A percentile compares a stretch with the other conserved stretches of the same genome.
These are phyloP conservation scores for Yamadazyma philogaea DNA, from an alignment of 805 yeast species.

Conservation along the genomic window DNA sequence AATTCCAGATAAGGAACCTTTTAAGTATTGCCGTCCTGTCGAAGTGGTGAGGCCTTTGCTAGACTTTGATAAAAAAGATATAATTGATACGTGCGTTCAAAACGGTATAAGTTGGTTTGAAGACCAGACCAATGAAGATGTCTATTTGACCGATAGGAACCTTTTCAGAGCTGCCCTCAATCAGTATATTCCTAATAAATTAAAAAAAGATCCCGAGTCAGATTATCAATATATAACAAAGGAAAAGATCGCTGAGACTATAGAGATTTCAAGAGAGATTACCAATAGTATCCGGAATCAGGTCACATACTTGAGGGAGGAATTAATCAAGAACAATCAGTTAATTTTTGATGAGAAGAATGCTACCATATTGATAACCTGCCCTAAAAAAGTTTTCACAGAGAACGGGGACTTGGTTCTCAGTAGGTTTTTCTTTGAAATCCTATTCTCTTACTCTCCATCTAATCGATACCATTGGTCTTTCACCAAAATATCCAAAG, in stretches of 20 bases:
- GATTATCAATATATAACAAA: slow-evolving; percentile 10
- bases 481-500: slow-evolving; percentile 36
- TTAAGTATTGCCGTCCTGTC: slow-evolving; percentile 15
- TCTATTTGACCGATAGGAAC: slow-evolving; percentile 56
- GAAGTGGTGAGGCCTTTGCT: slow-evolving; percentile 53
- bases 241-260: slow-evolving; percentile 13
- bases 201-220: slow-evolving; percentile 7
- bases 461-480: slow-evolving; percentile 37
- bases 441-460: slow-evolving; percentile 28
- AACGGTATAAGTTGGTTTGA: slow-evolving; percentile 60
- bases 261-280: slow-evolving; percentile 9
- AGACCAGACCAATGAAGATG: slow-evolving; percentile 60
- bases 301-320: slow-evolving; percentile 8
- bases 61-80: slow-evolving; percentile 38
- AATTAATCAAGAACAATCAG: slow-evolving; percentile 2
- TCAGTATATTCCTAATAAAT: slow-evolving; percentile 22
- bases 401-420: slow-evolving; percentile 16
- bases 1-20: slow-evolving; percentile 18
- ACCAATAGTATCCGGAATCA: slow-evolving; percentile 7
- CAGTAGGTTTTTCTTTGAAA: slow-evolving; percentile 29
- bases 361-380: neutral
- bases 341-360: slow-evolving; percentile 3
- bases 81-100: slow-evolving; percentile 44
- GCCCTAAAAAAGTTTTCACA: neutral
- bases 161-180: slow-evolving; percentile 40